These are phyloP conservation scores for Aphanocladium album DNA, from an alignment of 2,329 filamentous ascomycete species.

Conservation along the genomic window DNA sequence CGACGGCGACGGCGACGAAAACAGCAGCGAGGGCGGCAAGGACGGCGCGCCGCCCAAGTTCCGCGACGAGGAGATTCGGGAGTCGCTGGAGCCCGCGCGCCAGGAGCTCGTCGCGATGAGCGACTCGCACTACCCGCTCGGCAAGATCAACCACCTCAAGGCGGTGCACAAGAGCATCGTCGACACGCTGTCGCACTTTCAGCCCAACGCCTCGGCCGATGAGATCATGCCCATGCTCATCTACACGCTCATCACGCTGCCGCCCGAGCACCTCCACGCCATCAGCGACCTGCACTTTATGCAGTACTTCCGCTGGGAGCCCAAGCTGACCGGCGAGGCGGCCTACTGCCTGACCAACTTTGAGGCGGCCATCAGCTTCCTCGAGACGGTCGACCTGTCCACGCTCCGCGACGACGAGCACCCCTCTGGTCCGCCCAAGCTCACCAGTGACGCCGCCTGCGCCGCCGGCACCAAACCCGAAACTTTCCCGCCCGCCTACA, in stretches of 20 bases:
- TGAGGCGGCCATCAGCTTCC: conserved; percentile 88
- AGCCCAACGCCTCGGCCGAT: conserved; percentile 83
- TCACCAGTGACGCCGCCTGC: conserved; percentile 38
- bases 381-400: conserved; percentile 91
- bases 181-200: conserved; percentile 67
- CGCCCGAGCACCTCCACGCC: conserved; percentile 77
- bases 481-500: conserved; percentile 55
- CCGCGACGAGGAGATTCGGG: conserved; percentile 60
- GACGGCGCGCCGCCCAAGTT: conserved; percentile 21
- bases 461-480: conserved; percentile 45
- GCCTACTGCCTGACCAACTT: conserved; percentile 96
- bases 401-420: conserved; percentile 77
- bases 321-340: conserved; percentile 85
- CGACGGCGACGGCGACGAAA: conserved; percentile 44
- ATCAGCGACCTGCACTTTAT: conserved; percentile 96
- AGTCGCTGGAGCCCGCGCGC: conserved; percentile 66
- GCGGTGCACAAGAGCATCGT: conserved; percentile 91
- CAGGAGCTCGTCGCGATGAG: conserved; percentile 73
- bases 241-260: conserved; percentile 87
- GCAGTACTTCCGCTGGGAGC: conserved; percentile 80
- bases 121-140: conserved; percentile 78
- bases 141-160: conserved; percentile 85
- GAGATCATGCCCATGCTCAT: conserved; percentile 97
- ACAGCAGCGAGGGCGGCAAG: conserved; percentile 51
- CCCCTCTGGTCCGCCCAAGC: conserved; percentile 61